Base-by-base conservation (phyloP, 2,329 filamentous ascomycete species). In the Penicillium concentricum region DNA sequence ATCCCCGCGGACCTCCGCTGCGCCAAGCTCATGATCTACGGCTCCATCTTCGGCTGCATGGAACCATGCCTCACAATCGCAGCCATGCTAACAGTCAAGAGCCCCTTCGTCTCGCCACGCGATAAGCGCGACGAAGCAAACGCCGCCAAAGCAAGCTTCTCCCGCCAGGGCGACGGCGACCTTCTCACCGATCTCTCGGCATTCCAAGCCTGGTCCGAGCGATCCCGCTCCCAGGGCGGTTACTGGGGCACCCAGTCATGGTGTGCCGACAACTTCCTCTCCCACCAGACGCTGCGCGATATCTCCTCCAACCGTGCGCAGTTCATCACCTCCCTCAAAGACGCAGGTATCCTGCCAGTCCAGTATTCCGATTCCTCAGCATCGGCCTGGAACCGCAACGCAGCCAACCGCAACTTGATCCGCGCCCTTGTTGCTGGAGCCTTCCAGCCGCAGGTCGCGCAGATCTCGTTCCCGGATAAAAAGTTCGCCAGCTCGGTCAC, bases 11-110 rank as follows among this genome's bases (percentile, higher is more conserved):
- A 99, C 69, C 81, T 99, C 46, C 87, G 93, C 28, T 95, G 92
- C 72, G 91, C 90, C 44, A 99, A 99, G 75, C 82, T 99, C 34
- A 91, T 99, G 82, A 90, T 99, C 4, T 96, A 95, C 69, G 94
- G 94, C 6, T 89, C 91, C 16, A 92, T 95, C 56, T 97, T 99
- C 69, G 90, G 90, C 34, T 97, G 93, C 69, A 82, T 97, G 7
- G 91, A 96, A 67, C 87, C 93, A 51, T 92, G 89, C 63, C 82
- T 97, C 54, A 92, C 89, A 3, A 92, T 97, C 60, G 91, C 94
- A 2, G 89, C 92, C 9, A 94, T 97, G 39, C 81, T 99, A n/a
- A 97, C 92, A 54, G 88, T 90, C 28, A 88, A 87, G 67, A 91
- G 87, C 60, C 93, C 94, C 0, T 99, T 99, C 70, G 75, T 96